These are phyloP conservation scores for Trametes sp. DNA, from an alignment of 1,284 basidiomycete genomes.

Conservation along the genomic window DNA sequence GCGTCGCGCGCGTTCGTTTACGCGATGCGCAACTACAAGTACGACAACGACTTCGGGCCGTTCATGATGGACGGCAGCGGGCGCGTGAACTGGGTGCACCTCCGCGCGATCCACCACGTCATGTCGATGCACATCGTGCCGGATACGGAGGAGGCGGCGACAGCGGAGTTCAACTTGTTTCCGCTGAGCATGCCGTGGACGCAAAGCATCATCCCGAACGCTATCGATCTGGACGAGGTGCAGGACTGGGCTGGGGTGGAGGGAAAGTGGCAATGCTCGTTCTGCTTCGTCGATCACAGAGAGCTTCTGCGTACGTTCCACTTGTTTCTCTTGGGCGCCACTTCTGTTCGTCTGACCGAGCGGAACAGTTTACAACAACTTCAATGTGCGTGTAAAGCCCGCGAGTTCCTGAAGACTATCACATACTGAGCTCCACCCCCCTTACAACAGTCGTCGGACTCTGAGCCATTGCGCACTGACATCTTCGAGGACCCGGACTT, in stretches of 20 bases:
- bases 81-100: constrained; percentile 66
- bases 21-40: constrained; percentile 60
- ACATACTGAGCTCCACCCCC: not conserved
- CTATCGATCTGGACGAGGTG: constrained; percentile 45
- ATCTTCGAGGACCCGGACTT: constrained; percentile 60
- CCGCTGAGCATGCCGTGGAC: constrained; percentile 62
- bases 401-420: not conserved
- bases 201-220: constrained; percentile 55
- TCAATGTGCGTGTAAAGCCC: constrained; percentile 44
- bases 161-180: constrained; percentile 46
- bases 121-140: constrained; percentile 60
- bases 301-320: constrained; percentile 60
- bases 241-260: constrained; percentile 71
- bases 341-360: not conserved
- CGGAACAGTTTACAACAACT: constrained; percentile 57
- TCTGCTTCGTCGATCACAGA: constrained; percentile 73
- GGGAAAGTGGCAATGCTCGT: constrained; percentile 66
- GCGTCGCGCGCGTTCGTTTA: constrained; percentile 65
- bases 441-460: constrained; percentile 34
- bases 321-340: not conserved
- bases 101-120: constrained; percentile 63
- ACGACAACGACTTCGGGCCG: constrained; percentile 64
- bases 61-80: constrained; percentile 52
- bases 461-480: constrained; percentile 48
- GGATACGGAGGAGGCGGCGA: constrained; percentile 44